Base-by-base conservation (phyloP, 768 basidiomycete genomes). In the Naganishia vishniacii region DNA sequence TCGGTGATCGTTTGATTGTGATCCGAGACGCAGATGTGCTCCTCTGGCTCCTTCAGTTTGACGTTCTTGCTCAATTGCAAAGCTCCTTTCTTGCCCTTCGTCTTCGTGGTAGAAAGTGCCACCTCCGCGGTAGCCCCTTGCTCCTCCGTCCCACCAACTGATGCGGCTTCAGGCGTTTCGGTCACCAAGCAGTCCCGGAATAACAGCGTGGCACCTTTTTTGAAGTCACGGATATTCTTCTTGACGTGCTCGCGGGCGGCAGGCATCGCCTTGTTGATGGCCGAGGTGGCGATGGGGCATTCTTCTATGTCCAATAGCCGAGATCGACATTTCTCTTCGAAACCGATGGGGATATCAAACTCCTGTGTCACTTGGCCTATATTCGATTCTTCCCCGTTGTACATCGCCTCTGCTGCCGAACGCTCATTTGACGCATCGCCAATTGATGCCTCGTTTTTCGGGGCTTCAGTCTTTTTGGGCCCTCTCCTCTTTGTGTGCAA, bases 271-370 rank as follows among this genome's bases (percentile, higher is more conserved):
- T 83, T 77, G 71, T 93, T 92, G 61, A 98, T 81, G 2, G 88
- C 82, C 0, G 85, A 81, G 0, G 91, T 91, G 0, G 90, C 89
- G 48, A 98, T 92, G 0, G 91, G 88, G 72, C 92, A 95, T 78
- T 94, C 92, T 42, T 67, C 65, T 25, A 67, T 63, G 29, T 67
- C 65, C 3, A 67, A 16, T 31, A 67, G 62, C 29, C 56, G n/a
- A 20, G 49, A 40, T 20, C 61, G 49, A 45, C 65, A 67, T 23
- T 61, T 60, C 28, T 62, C 65, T 23, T 67, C 59, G 47, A 67
- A 67, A 8, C 65, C 65, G 46, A 67, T 67, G 15, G 65, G 65
- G 28, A 60, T 40, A 26, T 61, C 59, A 29, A 56, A 45, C 20
- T 65, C 64, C 7, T 46, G 48, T 0, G 37, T 18, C 4, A 48